phyloP scores from a whole-genome alignment of 2,329 filamentous ascomycete species.

The Zasmidium cellare region DNA sequence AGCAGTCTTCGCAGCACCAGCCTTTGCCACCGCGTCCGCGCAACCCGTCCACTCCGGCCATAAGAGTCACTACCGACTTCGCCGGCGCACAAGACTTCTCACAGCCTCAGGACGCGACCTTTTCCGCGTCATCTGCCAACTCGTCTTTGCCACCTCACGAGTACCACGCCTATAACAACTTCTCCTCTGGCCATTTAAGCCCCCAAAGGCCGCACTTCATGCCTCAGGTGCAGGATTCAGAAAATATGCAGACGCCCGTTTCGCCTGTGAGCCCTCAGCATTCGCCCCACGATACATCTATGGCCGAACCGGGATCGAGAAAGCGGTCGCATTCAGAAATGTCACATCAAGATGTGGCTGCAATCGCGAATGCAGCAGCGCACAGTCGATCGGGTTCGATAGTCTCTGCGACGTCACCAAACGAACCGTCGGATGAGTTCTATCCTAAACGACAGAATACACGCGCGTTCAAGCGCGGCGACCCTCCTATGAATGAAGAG shows the following conservation, averaged over 20 bases:
- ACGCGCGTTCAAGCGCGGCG: constrained; percentile 37
- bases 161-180: constrained; percentile 13
- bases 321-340: constrained; percentile 34
- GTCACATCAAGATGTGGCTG: constrained; percentile 21
- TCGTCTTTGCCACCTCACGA: constrained; percentile 22
- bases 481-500: constrained; percentile 63
- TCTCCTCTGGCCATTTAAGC: constrained; percentile 6
- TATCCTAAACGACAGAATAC: constrained; percentile 19
- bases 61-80: constrained; percentile 25
- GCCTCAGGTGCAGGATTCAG: constrained; percentile 11
- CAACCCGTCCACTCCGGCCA: constrained; percentile 18
- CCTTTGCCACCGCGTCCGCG: constrained; percentile 22
- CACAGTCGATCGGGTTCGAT: constrained; percentile 14
- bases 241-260: constrained; percentile 27
- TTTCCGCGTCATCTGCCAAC: constrained; percentile 16
- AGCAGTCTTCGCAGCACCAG: background rate
- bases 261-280: constrained; percentile 27
- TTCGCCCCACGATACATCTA: constrained; percentile 23
- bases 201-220: constrained; percentile 15
- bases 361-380: constrained; percentile 1
- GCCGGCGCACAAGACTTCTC: constrained; percentile 14
- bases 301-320: constrained; percentile 23
- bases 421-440: constrained; percentile 14
- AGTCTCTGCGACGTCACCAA: constrained; percentile 14
- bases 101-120: constrained; percentile 28